Conservation (phyloP, 2,329 filamentous ascomycete species). For the Fusarium xyrophilum region DNA sequence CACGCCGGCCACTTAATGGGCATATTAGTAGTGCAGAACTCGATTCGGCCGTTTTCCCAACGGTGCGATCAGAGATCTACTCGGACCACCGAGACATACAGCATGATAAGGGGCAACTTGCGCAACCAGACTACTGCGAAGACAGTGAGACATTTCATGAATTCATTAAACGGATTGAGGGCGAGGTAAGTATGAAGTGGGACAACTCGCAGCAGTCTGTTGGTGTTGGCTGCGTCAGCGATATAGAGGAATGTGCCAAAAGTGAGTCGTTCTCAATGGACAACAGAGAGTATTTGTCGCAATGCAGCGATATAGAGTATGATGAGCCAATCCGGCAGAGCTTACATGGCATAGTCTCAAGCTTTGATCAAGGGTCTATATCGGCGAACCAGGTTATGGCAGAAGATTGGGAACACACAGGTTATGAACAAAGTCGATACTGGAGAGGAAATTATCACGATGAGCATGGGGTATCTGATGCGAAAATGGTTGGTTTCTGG, state of each 20-base stretch:
- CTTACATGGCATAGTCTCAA: neutral
- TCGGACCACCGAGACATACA: neutral
- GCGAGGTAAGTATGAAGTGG: constrained; percentile 25
- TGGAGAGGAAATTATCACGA: neutral
- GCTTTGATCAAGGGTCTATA: neutral
- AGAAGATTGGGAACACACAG: neutral
- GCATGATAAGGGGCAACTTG: neutral
- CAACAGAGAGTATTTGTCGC: neutral
- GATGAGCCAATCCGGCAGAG: neutral
- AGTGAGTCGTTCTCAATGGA: neutral
- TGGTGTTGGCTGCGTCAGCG: neutral
- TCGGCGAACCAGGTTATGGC: neutral
- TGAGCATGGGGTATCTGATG: constrained; percentile 2
- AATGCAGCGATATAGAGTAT: neutral
- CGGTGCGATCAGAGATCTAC: neutral
- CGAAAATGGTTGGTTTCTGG: constrained; percentile 51
- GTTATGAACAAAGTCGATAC: neutral
- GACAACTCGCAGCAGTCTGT: neutral
- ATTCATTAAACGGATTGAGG: constrained; percentile 42
- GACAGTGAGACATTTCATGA: constrained; percentile 35
- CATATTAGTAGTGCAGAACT: neutral
- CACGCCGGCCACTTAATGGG: neutral
- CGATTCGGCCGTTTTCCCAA: neutral
- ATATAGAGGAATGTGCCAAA: neutral
- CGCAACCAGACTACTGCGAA: neutral